A percentile compares a stretch with the other conserved stretches of the same genome.
Evolutionary conservation across 2,329 filamentous ascomycete species (phyloP).

Genomic region (Ophiosphaerella herpotricha): DNA sequence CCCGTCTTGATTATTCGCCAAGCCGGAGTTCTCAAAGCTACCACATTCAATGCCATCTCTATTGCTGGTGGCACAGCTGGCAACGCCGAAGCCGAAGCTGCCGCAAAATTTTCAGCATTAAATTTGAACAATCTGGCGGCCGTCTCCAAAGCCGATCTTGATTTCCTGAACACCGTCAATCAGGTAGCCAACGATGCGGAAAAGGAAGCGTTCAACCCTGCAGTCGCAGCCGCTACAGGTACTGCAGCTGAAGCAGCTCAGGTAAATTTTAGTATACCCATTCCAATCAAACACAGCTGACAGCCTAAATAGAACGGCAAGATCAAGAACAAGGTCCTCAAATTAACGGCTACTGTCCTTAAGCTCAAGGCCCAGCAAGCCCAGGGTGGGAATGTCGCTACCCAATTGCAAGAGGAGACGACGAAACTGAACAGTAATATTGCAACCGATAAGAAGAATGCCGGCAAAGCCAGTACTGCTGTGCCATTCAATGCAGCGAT

Average conservation of each 20-base stretch:
- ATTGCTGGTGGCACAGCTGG: slow-evolving; percentile 35
- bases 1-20: slow-evolving; percentile 14
- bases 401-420: slow-evolving; percentile 53
- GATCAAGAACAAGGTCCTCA: slow-evolving; percentile 66
- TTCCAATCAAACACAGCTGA: neutral
- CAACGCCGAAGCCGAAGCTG: slow-evolving; percentile 14
- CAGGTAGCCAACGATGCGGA: slow-evolving; percentile 61
- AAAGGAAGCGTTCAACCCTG: slow-evolving; percentile 58
- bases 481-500: slow-evolving; percentile 36
- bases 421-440: slow-evolving; percentile 62
- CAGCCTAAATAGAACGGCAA: slow-evolving; percentile 54
- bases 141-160: slow-evolving; percentile 55
- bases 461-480: slow-evolving; percentile 51
- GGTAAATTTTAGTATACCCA: slow-evolving; percentile 12
- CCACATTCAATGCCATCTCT: slow-evolving; percentile 50
- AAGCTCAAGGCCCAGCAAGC: slow-evolving; percentile 58
- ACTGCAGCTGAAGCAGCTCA: slow-evolving; percentile 51
- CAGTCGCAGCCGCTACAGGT: slow-evolving; percentile 54
- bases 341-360: slow-evolving; percentile 59
- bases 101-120: slow-evolving; percentile 60
- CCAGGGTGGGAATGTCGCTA: slow-evolving; percentile 55
- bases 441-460: slow-evolving; percentile 52
- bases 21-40: slow-evolving; percentile 31
- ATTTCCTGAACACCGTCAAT: slow-evolving; percentile 59
- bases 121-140: slow-evolving; percentile 53